A percentile compares a stretch with the other conserved stretches of the same genome.
phyloP scores from a whole-genome alignment of 331 rosid genomes.

The Quercus tomentella region DNA sequence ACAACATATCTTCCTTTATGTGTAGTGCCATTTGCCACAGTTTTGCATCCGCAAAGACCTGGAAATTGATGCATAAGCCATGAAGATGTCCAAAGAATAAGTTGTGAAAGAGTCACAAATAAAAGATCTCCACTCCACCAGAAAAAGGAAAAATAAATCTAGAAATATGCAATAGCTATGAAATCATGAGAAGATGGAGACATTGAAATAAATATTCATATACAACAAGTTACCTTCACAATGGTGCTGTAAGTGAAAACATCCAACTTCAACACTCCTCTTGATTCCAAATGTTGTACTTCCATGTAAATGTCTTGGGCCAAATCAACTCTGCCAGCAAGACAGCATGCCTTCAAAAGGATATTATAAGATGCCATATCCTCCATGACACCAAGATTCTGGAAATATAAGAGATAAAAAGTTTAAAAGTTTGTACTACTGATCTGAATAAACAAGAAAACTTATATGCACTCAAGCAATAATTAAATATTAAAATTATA shows the following conservation, averaged over 20 bases:
- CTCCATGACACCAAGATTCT: conserved; percentile 69
- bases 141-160: conserved; percentile 3
- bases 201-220: conserved; percentile 6
- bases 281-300: conserved; percentile 73
- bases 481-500: conserved; percentile 15
- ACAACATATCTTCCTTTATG: conserved; percentile 81
- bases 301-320: conserved; percentile 82
- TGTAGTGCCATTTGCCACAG: conserved; percentile 85
- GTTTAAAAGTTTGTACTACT: conserved; percentile 11
- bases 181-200: neutral
- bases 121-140: neutral
- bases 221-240: conserved; percentile 56
- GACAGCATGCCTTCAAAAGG: conserved; percentile 85
- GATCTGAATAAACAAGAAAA: conserved; percentile 20
- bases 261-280: conserved; percentile 71
- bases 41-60: conserved; percentile 89
- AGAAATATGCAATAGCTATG: conserved; percentile 11
- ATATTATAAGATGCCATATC: conserved; percentile 88
- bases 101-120: neutral
- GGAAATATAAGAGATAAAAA: conserved; percentile 30
- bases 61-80: conserved; percentile 34
- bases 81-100: conserved; percentile 20
- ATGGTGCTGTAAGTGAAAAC: conserved; percentile 97
- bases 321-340: conserved; percentile 90
- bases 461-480: conserved; percentile 13